phyloP scores from a whole-genome alignment of 2,329 filamentous ascomycete species.

The Aspergillus viridinutans region DNA sequence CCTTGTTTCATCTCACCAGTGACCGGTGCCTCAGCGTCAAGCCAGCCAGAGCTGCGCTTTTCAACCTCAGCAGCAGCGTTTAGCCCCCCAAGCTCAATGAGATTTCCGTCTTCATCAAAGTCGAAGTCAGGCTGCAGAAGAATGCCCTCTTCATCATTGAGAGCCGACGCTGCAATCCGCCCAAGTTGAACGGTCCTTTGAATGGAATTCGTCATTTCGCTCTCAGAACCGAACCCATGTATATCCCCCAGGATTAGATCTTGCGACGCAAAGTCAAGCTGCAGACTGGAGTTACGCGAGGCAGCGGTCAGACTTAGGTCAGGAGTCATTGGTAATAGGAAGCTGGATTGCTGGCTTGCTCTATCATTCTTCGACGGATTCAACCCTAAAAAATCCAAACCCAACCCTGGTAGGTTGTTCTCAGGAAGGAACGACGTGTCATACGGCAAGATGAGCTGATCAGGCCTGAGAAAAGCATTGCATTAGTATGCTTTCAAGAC shows the following conservation, averaged over 20 bases:
- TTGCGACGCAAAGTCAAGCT: slow-evolving; percentile 49
- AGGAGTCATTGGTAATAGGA: slow-evolving; percentile 33
- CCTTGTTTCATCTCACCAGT: slow-evolving; percentile 36
- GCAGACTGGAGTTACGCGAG: slow-evolving; percentile 25
- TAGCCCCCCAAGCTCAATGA: slow-evolving; percentile 44
- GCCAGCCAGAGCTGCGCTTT: slow-evolving; percentile 7
- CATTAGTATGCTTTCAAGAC: not conserved
- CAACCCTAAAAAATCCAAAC: slow-evolving; percentile 50
- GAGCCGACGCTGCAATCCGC: slow-evolving; percentile 17
- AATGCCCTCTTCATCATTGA: slow-evolving; percentile 43
- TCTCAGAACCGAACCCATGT: slow-evolving; percentile 39
- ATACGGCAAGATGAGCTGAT: slow-evolving; percentile 72
- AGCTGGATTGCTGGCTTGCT: slow-evolving; percentile 28
- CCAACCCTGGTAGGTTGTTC: slow-evolving; percentile 56
- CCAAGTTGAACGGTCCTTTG: slow-evolving; percentile 30
- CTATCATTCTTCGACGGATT: slow-evolving; percentile 32
- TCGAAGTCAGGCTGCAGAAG: slow-evolving; percentile 55
- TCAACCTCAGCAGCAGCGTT: slow-evolving; percentile 6
- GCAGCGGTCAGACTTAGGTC: slow-evolving; percentile 25
- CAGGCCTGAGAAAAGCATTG: slow-evolving; percentile 51
- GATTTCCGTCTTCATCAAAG: slow-evolving; percentile 59
- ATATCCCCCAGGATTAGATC: slow-evolving; percentile 34
- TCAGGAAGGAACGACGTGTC: slow-evolving; percentile 77
- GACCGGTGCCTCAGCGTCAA: slow-evolving; percentile 31
- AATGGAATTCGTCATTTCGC: slow-evolving; percentile 38